phyloP scores from a whole-genome alignment of 1,284 basidiomycete species.

The Tylopilus sp. region DNA sequence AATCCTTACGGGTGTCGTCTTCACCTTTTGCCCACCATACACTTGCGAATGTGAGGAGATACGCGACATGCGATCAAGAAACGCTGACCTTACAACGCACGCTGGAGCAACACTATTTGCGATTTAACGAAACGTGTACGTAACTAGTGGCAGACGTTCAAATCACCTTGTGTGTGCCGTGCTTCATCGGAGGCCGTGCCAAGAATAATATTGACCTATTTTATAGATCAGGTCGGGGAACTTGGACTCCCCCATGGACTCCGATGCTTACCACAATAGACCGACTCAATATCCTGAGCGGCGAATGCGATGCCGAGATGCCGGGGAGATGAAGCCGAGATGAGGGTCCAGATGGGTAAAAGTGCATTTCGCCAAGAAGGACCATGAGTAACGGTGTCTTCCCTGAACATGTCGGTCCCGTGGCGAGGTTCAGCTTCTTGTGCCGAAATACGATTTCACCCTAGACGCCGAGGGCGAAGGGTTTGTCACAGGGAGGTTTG shows the following conservation, averaged over 20 bases:
- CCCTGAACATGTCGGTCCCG: conserved; percentile 58
- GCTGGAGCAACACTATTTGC: conserved; percentile 51
- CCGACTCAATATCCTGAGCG: conserved; percentile 57
- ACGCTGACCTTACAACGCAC: conserved; percentile 42
- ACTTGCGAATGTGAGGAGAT: not conserved
- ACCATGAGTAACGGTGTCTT: conserved; percentile 56
- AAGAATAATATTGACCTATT: conserved; percentile 13
- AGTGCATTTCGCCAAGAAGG: conserved; percentile 41
- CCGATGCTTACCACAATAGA: conserved; percentile 39
- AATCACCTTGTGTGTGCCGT: conserved; percentile 9
- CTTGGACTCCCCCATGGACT: conserved; percentile 26
- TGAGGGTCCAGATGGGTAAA: conserved; percentile 2
- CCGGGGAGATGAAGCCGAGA: conserved; percentile 54
- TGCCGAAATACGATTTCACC: conserved; percentile 55
- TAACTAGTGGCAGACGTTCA: not conserved
- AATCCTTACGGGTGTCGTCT: too few relatives aligned
- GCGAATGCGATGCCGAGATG: conserved; percentile 57
- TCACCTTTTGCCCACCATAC: conserved; percentile 14
- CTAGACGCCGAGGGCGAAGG: conserved; percentile 47
- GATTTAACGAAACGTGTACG: not conserved
- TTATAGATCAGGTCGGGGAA: not conserved
- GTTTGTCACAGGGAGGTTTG: conserved; percentile 25
- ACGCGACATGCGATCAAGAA: not conserved
- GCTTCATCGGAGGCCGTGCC: conserved; percentile 6
- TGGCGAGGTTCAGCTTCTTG: conserved; percentile 58